phyloP scores from a whole-genome alignment of 495 filamentous ascomycete genomes.

The Annulohypoxylon maeteangense region DNA sequence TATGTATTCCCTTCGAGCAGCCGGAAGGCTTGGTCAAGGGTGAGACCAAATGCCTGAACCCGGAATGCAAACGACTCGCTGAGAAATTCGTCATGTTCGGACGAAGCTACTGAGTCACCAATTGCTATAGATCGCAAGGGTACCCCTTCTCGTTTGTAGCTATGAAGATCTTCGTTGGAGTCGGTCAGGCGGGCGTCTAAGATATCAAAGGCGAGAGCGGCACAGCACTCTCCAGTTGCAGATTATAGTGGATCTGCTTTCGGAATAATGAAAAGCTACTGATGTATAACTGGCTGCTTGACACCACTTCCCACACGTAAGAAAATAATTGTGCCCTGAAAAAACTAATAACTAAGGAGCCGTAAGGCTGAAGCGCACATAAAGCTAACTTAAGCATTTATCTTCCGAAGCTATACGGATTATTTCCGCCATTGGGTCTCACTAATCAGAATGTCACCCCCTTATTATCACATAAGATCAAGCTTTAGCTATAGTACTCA shows the following conservation, averaged over 20 bases:
- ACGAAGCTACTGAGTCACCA: conserved; percentile 63
- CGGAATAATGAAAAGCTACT: conserved; percentile 7
- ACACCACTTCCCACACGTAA: background rate
- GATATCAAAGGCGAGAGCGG: conserved; percentile 31
- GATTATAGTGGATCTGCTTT: conserved; percentile 21
- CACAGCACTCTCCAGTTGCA: conserved; percentile 7
- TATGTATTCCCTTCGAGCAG: conserved; percentile 98
- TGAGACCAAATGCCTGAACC: conserved; percentile 89
- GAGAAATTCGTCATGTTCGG: conserved; percentile 91
- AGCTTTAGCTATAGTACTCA: background rate
- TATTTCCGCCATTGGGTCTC: background rate
- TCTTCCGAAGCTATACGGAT: background rate
- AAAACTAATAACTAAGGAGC: background rate
- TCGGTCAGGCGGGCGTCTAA: conserved; percentile 18
- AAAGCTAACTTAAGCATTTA: background rate
- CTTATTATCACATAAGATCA: background rate
- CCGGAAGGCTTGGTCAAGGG: conserved; percentile 80
- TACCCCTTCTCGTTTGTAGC: conserved; percentile 13
- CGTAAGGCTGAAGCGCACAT: background rate
- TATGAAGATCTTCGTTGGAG: conserved; percentile 23
- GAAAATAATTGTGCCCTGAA: background rate
- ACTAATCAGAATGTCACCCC: background rate
- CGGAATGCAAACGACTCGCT: conserved; percentile 77
- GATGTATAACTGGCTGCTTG: background rate
- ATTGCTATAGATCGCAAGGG: background rate